Percentiles rank a stretch among this genome's conserved stretches.
Conservation (phyloP, 2,329 filamentous ascomycete genomes). For the Sclerotinia spermophila region DNA sequence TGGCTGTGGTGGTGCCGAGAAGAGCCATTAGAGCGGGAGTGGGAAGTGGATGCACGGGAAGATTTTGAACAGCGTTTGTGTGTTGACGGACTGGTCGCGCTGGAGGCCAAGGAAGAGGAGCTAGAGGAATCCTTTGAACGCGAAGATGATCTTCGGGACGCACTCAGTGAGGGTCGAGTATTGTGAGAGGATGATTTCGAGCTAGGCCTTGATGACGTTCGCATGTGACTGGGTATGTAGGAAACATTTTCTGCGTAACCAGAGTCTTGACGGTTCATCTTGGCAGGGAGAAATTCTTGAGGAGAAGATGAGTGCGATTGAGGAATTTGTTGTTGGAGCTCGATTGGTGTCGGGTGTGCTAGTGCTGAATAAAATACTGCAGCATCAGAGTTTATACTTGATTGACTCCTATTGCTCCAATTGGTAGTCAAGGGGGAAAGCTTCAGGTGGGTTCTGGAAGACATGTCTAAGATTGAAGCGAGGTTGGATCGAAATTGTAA, state of each 20-base stretch:
- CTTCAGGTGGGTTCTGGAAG: constrained; percentile 22
- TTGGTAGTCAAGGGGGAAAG: constrained; percentile 26
- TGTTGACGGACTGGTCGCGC: constrained; percentile 17
- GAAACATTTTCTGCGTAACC: constrained; percentile 29
- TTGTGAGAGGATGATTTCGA: constrained; percentile 21
- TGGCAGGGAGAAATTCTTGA: constrained; percentile 21
- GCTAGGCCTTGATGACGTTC: constrained; percentile 19
- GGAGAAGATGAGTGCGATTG: constrained; percentile 17
- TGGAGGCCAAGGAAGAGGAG: constrained; percentile 17
- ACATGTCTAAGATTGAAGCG: constrained; percentile 21
- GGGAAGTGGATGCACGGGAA: constrained; percentile 16
- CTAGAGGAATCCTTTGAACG: constrained; percentile 21
- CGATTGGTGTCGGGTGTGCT: constrained; percentile 21
- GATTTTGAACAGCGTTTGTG: constrained; percentile 21
- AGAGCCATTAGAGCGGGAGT: neutral
- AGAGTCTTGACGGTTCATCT: constrained; percentile 34
- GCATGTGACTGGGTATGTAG: constrained; percentile 19
- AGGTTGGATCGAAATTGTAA: constrained; percentile 11
- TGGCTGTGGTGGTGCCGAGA: constrained; percentile 20
- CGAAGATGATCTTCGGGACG: constrained; percentile 24
- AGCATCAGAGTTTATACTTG: constrained; percentile 32
- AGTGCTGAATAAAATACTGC: constrained; percentile 35
- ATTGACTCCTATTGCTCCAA: constrained; percentile 30
- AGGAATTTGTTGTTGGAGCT: constrained; percentile 26
- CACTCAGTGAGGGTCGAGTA: constrained; percentile 22